These are phyloP conservation scores for Dendrobium officinale DNA, from an alignment of 106 monocot genomes.

Conservation along the genomic window DNA sequence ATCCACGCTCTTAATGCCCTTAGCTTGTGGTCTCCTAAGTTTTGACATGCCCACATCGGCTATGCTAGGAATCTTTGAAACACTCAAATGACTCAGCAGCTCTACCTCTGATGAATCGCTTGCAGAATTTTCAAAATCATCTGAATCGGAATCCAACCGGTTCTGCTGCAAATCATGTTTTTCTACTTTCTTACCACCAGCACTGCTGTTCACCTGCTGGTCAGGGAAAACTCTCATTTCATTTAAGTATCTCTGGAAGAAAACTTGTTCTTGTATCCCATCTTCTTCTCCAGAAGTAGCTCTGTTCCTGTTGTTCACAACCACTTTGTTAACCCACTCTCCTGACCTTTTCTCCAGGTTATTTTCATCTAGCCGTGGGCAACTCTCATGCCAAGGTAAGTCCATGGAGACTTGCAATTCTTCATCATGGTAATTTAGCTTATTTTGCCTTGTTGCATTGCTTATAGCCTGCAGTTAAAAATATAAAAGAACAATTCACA, in stretches of 20 bases:
- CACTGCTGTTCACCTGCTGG: constrained; percentile 12
- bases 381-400: constrained; percentile 34
- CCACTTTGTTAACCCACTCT: constrained; percentile 44
- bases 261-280: constrained; percentile 7
- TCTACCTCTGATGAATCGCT: constrained; percentile 65
- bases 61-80: constrained; percentile 13
- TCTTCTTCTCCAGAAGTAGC: constrained; percentile 26
- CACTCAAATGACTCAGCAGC: constrained; percentile 28
- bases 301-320: constrained; percentile 44
- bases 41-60: constrained; percentile 23
- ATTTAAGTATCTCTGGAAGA: constrained; percentile 34
- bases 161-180: constrained; percentile 14
- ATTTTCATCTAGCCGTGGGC: not conserved
- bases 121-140: constrained; percentile 53
- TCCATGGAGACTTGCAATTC: constrained; percentile 20
- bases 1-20: constrained; percentile 25
- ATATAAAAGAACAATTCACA: too few relatives aligned
- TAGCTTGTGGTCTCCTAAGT: constrained; percentile 32
- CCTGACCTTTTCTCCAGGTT: constrained; percentile 23
- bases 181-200: constrained; percentile 9
- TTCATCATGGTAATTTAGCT: constrained; percentile 22
- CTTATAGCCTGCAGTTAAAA: constrained; percentile 16
- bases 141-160: constrained; percentile 33
- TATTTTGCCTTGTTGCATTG: constrained; percentile 29
- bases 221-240: constrained; percentile 23